Base-by-base conservation (phyloP, 768 basidiomycete species). In the Agaricus bisporus region DNA sequence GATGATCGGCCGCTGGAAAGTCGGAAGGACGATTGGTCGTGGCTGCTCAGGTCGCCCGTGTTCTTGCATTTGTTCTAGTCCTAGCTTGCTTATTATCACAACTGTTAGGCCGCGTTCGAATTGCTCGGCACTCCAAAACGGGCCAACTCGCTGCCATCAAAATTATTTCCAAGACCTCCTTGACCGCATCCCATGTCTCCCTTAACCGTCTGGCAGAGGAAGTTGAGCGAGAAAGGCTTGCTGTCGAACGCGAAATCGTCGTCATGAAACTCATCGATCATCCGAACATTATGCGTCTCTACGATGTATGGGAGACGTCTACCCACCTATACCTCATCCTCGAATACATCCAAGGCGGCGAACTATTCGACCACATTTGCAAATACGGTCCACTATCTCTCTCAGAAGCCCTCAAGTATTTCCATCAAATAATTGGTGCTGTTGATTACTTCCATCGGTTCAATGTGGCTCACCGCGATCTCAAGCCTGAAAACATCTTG, bases 261-360 rank as follows among this genome's bases (percentile, higher is more conserved):
- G 86, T 97, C 63, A 95, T 98, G 94, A 98, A 97, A 68, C 83
- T 97, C 57, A 86, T 97, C 60, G 86, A 95, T 58, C 93, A 98
- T 64, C 94, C 94, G 2, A 94, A 95, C 67, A 83, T 98, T 59
- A 82, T 97, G 81, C 86, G 84, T 54, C 80, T 98, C 26, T 95
- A 93, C 72, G 95, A 98, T 64, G 94, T 98, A 58, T 98, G 91
- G 92, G 94, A 98, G 70, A 94, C 93, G 0, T 86, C 86, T 4
- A 79, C 81, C 29, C 85, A 95, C 55, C 80, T 95, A 59, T 97
- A 83, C 67, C 83, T 98, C 56, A 86, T 98, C 61, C 83, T 95
- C 61, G 95, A 98, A 72, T 97, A 95, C 67, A 85, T 95, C 57
- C 88, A 93, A 59, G 91, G 91, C 55, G 95, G 95, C 57, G 95